Evolutionary conservation across 2,329 filamentous ascomycete species (phyloP).

Genomic region (Arthrobotrys megalospora): DNA sequence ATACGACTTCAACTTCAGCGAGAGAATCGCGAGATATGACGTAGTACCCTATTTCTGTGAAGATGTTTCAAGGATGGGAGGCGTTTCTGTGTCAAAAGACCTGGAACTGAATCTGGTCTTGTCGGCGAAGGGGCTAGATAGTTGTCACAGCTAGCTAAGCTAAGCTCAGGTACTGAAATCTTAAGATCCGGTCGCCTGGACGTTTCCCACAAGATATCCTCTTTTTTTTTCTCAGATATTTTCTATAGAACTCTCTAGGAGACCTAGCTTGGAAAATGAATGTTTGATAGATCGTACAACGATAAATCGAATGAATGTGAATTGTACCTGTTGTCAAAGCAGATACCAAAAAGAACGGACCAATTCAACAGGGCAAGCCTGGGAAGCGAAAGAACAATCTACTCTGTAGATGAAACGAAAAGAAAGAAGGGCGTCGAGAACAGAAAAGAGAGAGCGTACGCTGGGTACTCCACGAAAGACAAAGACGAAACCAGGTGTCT

Average conservation of each 20-base stretch:
- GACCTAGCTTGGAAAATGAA: constrained; percentile 15
- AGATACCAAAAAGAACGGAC: constrained; percentile 19
- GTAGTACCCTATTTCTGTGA: neutral
- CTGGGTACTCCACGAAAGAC: constrained; percentile 33
- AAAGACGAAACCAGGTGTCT: constrained; percentile 37
- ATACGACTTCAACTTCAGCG: neutral
- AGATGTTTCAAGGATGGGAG: neutral
- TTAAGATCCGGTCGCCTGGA: constrained; percentile 11
- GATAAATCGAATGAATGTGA: constrained; percentile 33
- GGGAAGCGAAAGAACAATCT: constrained; percentile 26
- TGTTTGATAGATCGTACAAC: constrained; percentile 53
- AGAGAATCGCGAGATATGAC: neutral
- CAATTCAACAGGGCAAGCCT: constrained; percentile 36
- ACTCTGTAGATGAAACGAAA: constrained; percentile 49
- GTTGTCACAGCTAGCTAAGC: neutral
- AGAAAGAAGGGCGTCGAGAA: constrained; percentile 26
- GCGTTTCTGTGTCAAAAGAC: constrained; percentile 13
- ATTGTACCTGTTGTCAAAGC: constrained; percentile 32
- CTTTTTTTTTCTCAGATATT: neutral
- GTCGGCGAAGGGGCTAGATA: constrained; percentile 6
- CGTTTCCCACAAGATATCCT: constrained; percentile 15
- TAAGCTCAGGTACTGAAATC: neutral
- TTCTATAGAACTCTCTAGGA: constrained; percentile 26
- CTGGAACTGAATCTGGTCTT: constrained; percentile 34
- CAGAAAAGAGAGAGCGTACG: constrained; percentile 36